Base-by-base conservation (phyloP, 176 grass and related monocot genomes). In the Poa pratensis region DNA sequence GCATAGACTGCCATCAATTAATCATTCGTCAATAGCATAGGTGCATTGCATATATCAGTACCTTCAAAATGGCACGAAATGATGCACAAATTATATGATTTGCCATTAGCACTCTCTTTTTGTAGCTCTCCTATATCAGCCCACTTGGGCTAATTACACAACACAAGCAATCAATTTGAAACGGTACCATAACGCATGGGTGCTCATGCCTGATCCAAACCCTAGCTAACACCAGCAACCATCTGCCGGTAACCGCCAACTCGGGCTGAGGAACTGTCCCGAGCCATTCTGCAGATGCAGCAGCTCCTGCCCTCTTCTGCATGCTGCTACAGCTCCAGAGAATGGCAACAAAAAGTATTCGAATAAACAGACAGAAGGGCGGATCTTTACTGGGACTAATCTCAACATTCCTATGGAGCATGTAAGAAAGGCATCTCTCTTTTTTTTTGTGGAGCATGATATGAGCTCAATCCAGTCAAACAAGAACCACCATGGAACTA, bases 381-480 rank as follows among this genome's bases (percentile, higher is more conserved):
- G 8, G 3, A 30, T 28, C 26, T 37, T 65, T 35, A 34, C 50
- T 9, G 8, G 45, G 27, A 52, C 45, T 52, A 68, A 35, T 80
- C 10, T 30, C 17, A 63, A 8, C 18, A 53, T 81, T 53, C 66
- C 61, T 52, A 70, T 51, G 78, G 24, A 80, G 35, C 26, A 66
- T 15, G 19, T 34, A 35, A n/a, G n/a, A 81, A 54, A 81, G 23
- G 63, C 46, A 69, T 23, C 34, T 69, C 28, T 30, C 28, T 50
- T 20, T 39, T 81, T 81, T 65, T 48, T 13, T 49, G 13, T 54
- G 46, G 62, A 81, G 27, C 24, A 80, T 66, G 20, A 54, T 55
- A 48, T 2, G 23, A 65, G 27, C 40, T 32, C 59, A 60, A 1
- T 24, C 11, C 12, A 19, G 37, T 53, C 16, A 66, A 30, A 40